Percentiles rank a stretch among this genome's conserved stretches.
These are phyloP conservation scores for Murraya paniculata DNA, from an alignment of 345 rosid genomes.

Conservation along the genomic window DNA sequence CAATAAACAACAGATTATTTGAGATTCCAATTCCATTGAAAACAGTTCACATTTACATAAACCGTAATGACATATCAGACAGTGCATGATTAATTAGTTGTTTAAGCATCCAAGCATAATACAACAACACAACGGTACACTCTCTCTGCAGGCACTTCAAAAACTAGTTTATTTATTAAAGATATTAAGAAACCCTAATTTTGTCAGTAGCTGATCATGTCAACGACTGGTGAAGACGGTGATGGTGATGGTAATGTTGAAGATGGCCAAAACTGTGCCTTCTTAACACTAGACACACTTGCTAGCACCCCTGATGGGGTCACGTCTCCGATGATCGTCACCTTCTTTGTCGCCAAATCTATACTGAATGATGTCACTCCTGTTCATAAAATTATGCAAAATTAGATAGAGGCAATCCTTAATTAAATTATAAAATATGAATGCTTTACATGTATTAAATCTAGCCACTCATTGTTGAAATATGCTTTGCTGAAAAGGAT, in stretches of 20 bases:
- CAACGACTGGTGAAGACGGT: slow-evolving; percentile 19
- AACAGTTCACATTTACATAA: slow-evolving; percentile 12
- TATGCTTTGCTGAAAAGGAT: background rate
- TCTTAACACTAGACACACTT: slow-evolving; percentile 53
- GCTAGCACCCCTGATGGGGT: slow-evolving; percentile 48
- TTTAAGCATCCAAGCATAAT: slow-evolving; percentile 9
- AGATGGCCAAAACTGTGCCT: slow-evolving; percentile 54
- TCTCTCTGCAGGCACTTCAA: background rate
- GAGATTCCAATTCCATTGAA: slow-evolving; percentile 9
- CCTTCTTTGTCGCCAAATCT: slow-evolving; percentile 50
- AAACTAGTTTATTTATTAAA: background rate
- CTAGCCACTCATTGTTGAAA: background rate
- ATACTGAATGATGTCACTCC: slow-evolving; percentile 63
- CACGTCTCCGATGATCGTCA: slow-evolving; percentile 50
- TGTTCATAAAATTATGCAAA: slow-evolving; percentile 10
- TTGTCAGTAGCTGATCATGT: slow-evolving; percentile 1
- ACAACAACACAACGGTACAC: background rate
- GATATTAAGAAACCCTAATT: background rate
- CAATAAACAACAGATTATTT: background rate
- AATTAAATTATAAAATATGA: too few species aligned
- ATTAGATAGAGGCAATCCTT: too few species aligned
- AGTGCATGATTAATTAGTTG: background rate
- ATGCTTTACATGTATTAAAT: background rate
- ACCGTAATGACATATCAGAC: background rate
- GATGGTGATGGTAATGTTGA: slow-evolving; percentile 12